Evolutionary conservation across 2,329 filamentous ascomycete genomes (phyloP).

Genomic region (Cercospora berteroae): DNA sequence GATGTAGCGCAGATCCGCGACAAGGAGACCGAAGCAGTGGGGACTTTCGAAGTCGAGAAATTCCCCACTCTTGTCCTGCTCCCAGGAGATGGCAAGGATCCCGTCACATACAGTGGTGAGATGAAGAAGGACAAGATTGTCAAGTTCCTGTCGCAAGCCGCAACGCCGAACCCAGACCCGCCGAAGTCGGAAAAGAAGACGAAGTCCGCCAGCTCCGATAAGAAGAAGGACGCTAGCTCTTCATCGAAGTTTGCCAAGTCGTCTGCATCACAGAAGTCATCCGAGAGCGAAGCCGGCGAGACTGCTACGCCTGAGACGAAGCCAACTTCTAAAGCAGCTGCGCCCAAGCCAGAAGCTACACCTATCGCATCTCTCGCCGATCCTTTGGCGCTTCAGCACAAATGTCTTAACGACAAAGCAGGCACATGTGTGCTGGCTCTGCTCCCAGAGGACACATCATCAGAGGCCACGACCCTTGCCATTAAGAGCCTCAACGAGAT

Average conservation of each 20-base stretch:
- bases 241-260: constrained; percentile 52
- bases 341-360: constrained; percentile 50
- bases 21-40: constrained; percentile 71
- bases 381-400: constrained; percentile 61
- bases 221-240: constrained; percentile 45
- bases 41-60: constrained; percentile 70
- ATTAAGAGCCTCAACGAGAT: constrained; percentile 68
- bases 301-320: constrained; percentile 49
- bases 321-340: constrained; percentile 52
- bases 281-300: constrained; percentile 50
- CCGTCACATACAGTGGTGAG: constrained; percentile 74
- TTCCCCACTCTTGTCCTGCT: constrained; percentile 82
- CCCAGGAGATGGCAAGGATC: constrained; percentile 66
- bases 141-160: constrained; percentile 76
- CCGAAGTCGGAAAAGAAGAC: constrained; percentile 51
- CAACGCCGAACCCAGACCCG: constrained; percentile 75
- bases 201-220: constrained; percentile 47
- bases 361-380: constrained; percentile 66
- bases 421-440: constrained; percentile 80
- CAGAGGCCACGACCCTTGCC: constrained; percentile 32
- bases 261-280: constrained; percentile 53
- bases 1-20: constrained; percentile 77
- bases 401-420: constrained; percentile 73
- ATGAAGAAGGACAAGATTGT: constrained; percentile 81
- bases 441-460: constrained; percentile 52